Percentiles rank a stretch among this genome's conserved stretches.
Evolutionary conservation across 345 rosid genomes (phyloP).

Genomic region (Melaleuca alternifolia): DNA sequence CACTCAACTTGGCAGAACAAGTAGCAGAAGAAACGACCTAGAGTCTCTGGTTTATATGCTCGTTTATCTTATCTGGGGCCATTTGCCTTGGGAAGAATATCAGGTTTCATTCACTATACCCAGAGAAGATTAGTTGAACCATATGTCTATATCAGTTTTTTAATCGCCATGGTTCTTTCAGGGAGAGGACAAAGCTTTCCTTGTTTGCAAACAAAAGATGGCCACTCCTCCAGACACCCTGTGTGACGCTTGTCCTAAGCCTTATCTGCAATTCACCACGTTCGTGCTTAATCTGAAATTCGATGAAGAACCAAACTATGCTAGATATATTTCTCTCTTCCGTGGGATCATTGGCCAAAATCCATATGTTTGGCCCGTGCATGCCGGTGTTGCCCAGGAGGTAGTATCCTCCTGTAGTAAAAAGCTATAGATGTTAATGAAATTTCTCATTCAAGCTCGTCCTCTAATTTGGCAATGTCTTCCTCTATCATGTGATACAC

Average conservation of each 20-base stretch:
- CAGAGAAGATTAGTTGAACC: not conserved
- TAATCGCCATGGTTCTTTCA: not conserved
- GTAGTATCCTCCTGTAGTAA: not conserved
- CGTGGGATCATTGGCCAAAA: not conserved
- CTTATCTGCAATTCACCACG: not conserved
- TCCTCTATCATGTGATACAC: not conserved
- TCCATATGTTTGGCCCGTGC: not conserved
- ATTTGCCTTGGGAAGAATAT: constrained; percentile 4
- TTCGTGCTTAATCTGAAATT: constrained; percentile 4
- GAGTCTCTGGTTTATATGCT: constrained; percentile 5
- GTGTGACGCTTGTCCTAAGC: not conserved
- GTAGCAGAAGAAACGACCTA: constrained; percentile 6
- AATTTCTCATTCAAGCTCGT: not conserved
- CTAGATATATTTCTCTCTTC: constrained; percentile 2
- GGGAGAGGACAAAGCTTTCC: not conserved
- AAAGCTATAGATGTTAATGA: not conserved
- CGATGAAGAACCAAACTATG: constrained; percentile 3
- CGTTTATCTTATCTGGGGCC: constrained; percentile 1
- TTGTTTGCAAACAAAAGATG: constrained; percentile 6
- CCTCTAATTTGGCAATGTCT: not conserved
- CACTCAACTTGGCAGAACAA: constrained; percentile 3
- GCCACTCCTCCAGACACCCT: not conserved
- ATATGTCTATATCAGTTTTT: not conserved
- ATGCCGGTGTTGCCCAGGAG: not conserved
- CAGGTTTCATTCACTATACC: not conserved